Percentiles rank a stretch among this genome's conserved stretches.
phyloP scores from a whole-genome alignment of 1,284 basidiomycete genomes.

The Phellinidium pouzarii region DNA sequence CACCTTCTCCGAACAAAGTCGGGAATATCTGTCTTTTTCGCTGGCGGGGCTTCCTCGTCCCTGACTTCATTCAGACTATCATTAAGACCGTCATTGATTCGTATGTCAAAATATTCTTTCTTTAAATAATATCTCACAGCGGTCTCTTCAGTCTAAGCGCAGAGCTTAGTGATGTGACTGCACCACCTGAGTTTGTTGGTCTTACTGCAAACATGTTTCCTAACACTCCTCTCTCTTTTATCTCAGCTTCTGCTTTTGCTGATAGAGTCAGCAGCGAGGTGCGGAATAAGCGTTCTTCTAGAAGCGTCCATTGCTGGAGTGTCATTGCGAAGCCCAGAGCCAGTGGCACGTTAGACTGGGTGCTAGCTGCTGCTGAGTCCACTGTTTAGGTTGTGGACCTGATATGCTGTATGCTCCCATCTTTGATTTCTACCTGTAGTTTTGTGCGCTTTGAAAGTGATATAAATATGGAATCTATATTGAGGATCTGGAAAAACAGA shows the following conservation, averaged over 20 bases:
- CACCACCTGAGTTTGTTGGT: neutral
- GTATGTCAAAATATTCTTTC: neutral
- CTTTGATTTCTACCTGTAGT: no score
- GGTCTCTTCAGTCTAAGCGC: neutral
- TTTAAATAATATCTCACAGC: neutral
- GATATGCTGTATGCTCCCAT: no score
- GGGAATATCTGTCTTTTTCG: constrained; percentile 43
- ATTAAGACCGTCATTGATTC: constrained; percentile 39
- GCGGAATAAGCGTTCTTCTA: neutral
- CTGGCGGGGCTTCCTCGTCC: constrained; percentile 53
- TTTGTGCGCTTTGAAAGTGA: no score
- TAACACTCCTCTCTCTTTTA: constrained; percentile 39
- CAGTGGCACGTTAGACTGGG: neutral
- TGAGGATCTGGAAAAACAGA: no score
- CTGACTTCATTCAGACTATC: constrained; percentile 43
- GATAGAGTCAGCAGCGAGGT: neutral
- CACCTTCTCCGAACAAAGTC: constrained; percentile 36
- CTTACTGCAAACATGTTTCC: constrained; percentile 29
- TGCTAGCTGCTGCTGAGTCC: neutral
- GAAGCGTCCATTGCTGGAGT: constrained; percentile 11
- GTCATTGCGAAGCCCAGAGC: neutral
- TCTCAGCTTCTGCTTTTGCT: constrained; percentile 28
- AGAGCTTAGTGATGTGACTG: neutral
- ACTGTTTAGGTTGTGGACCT: neutral
- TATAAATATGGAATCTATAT: no score